These are phyloP conservation scores for Pleurotus djamor DNA, from an alignment of 768 basidiomycete species.

Conservation along the genomic window DNA sequence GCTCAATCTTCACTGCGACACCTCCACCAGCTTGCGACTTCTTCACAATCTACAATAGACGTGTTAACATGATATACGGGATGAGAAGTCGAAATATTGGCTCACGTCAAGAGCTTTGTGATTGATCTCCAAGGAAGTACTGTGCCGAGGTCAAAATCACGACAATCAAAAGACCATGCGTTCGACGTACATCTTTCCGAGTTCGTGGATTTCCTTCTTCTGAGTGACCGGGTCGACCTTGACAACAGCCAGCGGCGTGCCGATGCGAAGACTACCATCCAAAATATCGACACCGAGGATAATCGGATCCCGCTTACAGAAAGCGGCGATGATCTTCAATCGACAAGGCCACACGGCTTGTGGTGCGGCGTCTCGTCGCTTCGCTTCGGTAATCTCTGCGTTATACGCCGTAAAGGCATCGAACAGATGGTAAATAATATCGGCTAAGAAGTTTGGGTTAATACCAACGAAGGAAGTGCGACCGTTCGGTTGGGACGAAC, in stretches of 20 bases:
- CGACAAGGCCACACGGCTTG: conserved; percentile 97
- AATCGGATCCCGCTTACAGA: conserved; percentile 96
- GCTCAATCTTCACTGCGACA: conserved; percentile 98
- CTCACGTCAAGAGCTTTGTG: conserved; percentile 84
- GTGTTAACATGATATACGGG: not conserved
- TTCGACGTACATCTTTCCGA: conserved; percentile 86
- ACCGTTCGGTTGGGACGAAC: conserved; percentile 34
- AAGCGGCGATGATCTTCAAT: conserved; percentile 89
- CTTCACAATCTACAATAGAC: conserved; percentile 68
- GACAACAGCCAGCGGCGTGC: conserved; percentile 94
- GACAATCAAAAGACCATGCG: not conserved
- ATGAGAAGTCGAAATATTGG: not conserved
- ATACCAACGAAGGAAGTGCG: conserved; percentile 9
- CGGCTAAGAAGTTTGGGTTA: conserved; percentile 50
- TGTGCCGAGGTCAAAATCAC: conserved; percentile 25
- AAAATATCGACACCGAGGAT: conserved; percentile 96
- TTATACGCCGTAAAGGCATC: conserved; percentile 97
- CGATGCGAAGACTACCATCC: conserved; percentile 86
- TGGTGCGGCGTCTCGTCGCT: conserved; percentile 86
- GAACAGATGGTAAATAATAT: conserved; percentile 98
- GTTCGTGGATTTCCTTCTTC: conserved; percentile 87
- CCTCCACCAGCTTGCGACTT: conserved; percentile 94
- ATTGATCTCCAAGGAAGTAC: conserved; percentile 96
- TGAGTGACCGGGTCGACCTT: conserved; percentile 85
- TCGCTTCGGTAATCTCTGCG: conserved; percentile 88